Conservation (phyloP, 306 rosid genomes). For the Malus sylvestris region DNA sequence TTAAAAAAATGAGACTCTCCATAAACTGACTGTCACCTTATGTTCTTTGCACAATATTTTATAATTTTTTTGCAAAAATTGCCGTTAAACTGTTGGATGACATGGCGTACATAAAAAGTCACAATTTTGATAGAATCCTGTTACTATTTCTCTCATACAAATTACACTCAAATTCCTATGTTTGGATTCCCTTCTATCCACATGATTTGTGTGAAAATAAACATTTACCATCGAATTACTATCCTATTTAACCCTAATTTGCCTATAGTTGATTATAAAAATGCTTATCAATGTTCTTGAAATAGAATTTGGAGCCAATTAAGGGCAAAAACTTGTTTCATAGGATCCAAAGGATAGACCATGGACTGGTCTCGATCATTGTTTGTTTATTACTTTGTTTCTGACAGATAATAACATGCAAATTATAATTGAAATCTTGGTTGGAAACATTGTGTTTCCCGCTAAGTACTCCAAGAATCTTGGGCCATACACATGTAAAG, state of each 20-base stretch:
- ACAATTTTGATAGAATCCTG: no score
- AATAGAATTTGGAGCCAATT: slow-evolving; percentile 25
- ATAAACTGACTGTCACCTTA: no score
- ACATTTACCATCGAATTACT: not conserved
- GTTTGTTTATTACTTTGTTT: slow-evolving; percentile 36
- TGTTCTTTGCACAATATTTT: no score
- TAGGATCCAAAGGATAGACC: slow-evolving; percentile 34
- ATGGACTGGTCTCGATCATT: slow-evolving; percentile 43
- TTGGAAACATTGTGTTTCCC: slow-evolving; percentile 42
- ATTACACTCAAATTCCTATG: no score
- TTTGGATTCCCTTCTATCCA: not conserved
- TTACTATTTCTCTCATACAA: no score
- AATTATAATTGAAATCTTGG: slow-evolving; percentile 14
- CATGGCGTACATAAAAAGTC: no score
- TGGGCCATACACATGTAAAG: slow-evolving; percentile 21
- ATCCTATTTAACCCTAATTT: not conserved
- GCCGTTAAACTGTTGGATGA: no score
- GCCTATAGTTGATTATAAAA: not conserved
- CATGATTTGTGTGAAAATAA: no score
- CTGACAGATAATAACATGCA: slow-evolving; percentile 26
- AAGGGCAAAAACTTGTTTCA: slow-evolving; percentile 13
- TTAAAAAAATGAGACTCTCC: no score
- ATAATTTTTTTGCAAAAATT: no score
- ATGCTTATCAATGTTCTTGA: not conserved
- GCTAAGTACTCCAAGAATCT: slow-evolving; percentile 39